Evolutionary conservation across 1,139 yeast genomes (phyloP), one percentile per base, ranked within the genome.

Genomic region (Yamadazyma atlantica): DNA sequence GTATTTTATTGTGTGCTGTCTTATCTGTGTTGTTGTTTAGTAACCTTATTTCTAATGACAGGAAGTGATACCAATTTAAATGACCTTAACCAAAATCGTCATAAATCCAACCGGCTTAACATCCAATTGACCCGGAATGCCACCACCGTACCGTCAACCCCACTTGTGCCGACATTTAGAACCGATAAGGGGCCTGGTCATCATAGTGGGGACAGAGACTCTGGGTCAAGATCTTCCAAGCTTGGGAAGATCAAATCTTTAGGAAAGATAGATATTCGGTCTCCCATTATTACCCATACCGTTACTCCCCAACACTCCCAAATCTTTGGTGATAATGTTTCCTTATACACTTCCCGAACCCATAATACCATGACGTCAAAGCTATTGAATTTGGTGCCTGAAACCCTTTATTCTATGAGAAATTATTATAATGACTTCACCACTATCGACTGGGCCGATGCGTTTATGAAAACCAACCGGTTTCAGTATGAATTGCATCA

Each of bases 371-470:
- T 52, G 13, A 38, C 49, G 8, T 54, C 62, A 2, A 41, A 49
- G 21, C 36, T 58, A 12, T 36, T 57, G 11, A 47, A 44, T 10
- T 34, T 48, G 9, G 50, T 50, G 9, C 58, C 58, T 3, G 53
- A 49, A 13, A 38, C 51, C 3, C 40, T 60, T 14, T 53, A 51
- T 35, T 35, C 54, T 6, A 41, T 56, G 29, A 45, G 73, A 29
- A 64, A 60, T 47, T 75, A 64, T 57, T 79, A 79, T 52, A 80
- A 80, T 53, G 83, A 80, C 53, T 80, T 78, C 55, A 79, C 85
- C 17, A 78, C 84, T n/a, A 75, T 78, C n/a, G 85, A 80, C 58
- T 80, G 85, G 85, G 73, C 78, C 3, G 66, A 69, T 30, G 82
- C 80, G 22, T 69, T 69, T 31, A 62, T 76, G 21, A 59, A 63